These are phyloP conservation scores for Solanum raphanifolium DNA, from an alignment of 257 asterid species.

Conservation along the genomic window DNA sequence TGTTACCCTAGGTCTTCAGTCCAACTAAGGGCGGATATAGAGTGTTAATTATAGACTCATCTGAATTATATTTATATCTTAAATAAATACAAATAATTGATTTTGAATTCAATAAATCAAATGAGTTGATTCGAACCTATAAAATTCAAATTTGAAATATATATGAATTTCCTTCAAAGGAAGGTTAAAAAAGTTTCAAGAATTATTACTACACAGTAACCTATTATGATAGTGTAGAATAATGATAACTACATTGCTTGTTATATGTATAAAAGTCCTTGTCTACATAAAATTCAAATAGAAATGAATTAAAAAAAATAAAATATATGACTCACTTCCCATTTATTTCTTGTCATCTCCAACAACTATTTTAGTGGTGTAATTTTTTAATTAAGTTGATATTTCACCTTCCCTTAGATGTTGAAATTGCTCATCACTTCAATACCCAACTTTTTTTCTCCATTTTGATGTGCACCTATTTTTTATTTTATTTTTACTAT, in stretches of 20 bases:
- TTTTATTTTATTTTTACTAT: too few relatives aligned
- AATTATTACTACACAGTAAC: not conserved
- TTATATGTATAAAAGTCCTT: not conserved
- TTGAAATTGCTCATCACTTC: not conserved
- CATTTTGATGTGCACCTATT: not conserved
- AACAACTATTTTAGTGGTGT: slow-evolving; percentile 4
- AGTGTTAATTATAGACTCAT: not conserved
- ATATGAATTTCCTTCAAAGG: not conserved
- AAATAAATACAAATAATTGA: not conserved
- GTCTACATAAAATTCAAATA: not conserved
- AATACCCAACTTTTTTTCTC: not conserved
- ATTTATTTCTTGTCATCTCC: not conserved
- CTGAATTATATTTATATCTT: not conserved
- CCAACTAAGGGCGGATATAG: not conserved
- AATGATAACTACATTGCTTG: not conserved
- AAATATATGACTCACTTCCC: not conserved
- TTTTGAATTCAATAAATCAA: not conserved
- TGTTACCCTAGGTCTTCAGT: not conserved
- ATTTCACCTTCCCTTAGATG: not conserved
- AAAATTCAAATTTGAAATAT: not conserved
- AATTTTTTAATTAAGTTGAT: not conserved
- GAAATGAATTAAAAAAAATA: not conserved
- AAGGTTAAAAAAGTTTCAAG: not conserved
- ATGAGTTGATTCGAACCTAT: not conserved
- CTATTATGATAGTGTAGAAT: not conserved